Base-by-base conservation (phyloP, 192 early-diverging fungal species). In the Irineochytrium annulatum region DNA sequence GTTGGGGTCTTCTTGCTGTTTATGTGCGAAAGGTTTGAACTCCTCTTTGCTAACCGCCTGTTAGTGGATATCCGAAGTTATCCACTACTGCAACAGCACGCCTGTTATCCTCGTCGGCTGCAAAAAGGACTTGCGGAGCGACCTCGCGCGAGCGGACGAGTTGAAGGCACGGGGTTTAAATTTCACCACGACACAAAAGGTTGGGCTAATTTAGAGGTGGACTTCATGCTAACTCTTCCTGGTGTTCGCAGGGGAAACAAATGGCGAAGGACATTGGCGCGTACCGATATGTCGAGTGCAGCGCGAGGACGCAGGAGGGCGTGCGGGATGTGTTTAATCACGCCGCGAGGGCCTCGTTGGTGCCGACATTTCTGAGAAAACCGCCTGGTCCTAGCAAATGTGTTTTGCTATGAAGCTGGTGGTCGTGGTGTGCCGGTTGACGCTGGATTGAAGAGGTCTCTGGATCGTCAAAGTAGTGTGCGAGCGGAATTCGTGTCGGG, bases 271-370 rank as follows among this genome's bases (percentile, higher is more conserved):
- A 83, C 60, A 93, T 97, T 69, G 73, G 77, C 43, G 94, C 94
- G 26, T 75, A 74, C 71, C 84, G 86, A 61, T 95, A 93, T 69
- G 70, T 97, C 43, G 93, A 97, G 77, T 95, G 92, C 73, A 90
- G 88, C 54, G 92, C 94, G 55, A 87, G 86, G 73, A 82, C 81
- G 59, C 85, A 85, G 52, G 75, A 87, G 37, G 92, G 92, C 34
- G 28, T 61, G 3, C 52, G 44, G n/a, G 59, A 61, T 6, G 49
- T 43, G 37, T 30, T 62, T 37, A 43, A 16, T 24, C 1, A 6
- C 3, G 56, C 31, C 19, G 34, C 34, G 3, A 6, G 56, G 33
- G 56, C 56, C 11, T 49, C 46, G 46, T 22, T 49, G 13, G 6
- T 49, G 11, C 46, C 46, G n/a, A n/a, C n/a, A n/a, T n/a, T n/a